Conservation (phyloP, 257 asterid genomes). For the Capsicum baccatum region DNA sequence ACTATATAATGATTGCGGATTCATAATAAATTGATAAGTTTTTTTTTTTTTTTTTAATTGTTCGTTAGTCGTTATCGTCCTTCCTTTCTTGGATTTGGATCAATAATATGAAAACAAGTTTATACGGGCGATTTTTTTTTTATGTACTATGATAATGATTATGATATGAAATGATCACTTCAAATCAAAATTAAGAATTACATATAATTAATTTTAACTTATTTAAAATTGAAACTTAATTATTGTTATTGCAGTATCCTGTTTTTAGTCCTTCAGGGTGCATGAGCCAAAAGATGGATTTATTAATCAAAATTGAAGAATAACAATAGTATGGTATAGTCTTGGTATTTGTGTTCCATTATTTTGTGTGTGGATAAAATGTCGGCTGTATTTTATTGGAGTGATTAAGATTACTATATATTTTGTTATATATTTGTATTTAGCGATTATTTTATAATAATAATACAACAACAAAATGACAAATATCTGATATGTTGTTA, state of each 20-base stretch:
- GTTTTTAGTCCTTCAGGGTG: neutral
- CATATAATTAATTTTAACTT: neutral
- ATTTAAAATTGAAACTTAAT: neutral
- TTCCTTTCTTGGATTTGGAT: no score
- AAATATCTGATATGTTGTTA: no score
- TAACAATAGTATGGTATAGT: neutral
- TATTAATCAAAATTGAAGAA: neutral
- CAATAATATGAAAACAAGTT: no score
- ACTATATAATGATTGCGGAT: neutral
- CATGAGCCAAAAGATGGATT: conserved; percentile 4
- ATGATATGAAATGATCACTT: neutral
- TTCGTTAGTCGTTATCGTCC: no score
- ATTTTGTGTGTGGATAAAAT: neutral
- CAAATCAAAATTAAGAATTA: neutral
- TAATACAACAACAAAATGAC: no score
- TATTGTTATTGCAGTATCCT: neutral
- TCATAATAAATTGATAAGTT: neutral
- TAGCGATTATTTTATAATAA: no score
- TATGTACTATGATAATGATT: neutral
- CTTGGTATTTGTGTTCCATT: neutral
- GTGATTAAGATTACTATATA: no score
- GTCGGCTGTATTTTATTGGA: neutral
- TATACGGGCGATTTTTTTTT: neutral
- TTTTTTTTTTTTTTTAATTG: neutral
- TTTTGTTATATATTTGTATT: no score